Evolutionary conservation across 768 basidiomycete species (phyloP).

Genomic region (Cubamyces sp.): DNA sequence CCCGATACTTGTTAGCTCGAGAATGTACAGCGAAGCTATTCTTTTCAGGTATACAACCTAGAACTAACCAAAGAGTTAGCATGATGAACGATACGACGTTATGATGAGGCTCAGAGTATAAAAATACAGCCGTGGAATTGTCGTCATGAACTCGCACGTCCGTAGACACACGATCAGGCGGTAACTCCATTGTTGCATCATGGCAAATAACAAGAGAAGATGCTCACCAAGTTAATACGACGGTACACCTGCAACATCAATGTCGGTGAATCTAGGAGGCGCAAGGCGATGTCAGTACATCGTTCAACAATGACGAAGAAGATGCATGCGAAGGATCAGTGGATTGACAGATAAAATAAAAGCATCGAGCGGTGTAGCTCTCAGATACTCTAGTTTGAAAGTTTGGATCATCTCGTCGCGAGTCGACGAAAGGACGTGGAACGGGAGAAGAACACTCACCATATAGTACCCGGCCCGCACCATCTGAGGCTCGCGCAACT

Average conservation of each 20-base stretch:
- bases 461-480: too few relatives aligned
- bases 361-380: slow-evolving; percentile 69
- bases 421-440: slow-evolving; percentile 19
- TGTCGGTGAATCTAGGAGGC: neutral
- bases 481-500: neutral
- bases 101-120: slow-evolving; percentile 52
- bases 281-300: neutral
- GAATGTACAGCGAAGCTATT: neutral
- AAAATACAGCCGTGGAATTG: slow-evolving; percentile 82
- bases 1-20: slow-evolving; percentile 10
- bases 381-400: slow-evolving; percentile 97
- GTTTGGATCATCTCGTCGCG: slow-evolving; percentile 56
- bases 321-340: slow-evolving; percentile 49
- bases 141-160: slow-evolving; percentile 59
- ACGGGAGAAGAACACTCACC: slow-evolving; percentile 25
- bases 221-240: slow-evolving; percentile 39
- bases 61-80: neutral
- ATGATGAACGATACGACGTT: neutral
- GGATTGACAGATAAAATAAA: slow-evolving; percentile 64
- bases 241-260: neutral
- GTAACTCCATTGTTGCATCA: slow-evolving; percentile 85
- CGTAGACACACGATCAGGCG: slow-evolving; percentile 64
- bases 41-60: neutral
- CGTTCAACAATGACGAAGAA: neutral
- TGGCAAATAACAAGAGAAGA: slow-evolving; percentile 25